Percentiles rank a stretch among this genome's conserved stretches.
Conservation (phyloP, 495 filamentous ascomycete species). For the Podospora australis region DNA sequence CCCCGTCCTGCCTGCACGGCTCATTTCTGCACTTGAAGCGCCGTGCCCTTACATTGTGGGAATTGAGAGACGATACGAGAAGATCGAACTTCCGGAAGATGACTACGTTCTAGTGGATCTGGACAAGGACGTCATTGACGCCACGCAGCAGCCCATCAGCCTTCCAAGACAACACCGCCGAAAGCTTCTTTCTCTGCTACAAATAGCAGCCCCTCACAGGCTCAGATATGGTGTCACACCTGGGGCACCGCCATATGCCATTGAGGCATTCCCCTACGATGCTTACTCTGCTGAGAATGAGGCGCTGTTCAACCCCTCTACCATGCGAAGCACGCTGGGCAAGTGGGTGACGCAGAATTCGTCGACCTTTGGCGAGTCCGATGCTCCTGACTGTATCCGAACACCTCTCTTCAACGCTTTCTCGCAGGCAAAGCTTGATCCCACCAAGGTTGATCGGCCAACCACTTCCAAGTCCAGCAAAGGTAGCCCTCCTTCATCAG, state of each 20-base stretch:
- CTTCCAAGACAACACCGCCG: slow-evolving; percentile 84
- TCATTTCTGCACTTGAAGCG: slow-evolving; percentile 85
- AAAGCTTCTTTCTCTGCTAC: slow-evolving; percentile 82
- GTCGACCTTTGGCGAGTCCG: slow-evolving; percentile 68
- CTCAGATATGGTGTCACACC: slow-evolving; percentile 76
- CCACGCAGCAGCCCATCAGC: slow-evolving; percentile 61
- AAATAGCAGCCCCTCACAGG: slow-evolving; percentile 85
- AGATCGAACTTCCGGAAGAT: slow-evolving; percentile 86
- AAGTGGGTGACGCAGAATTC: slow-evolving; percentile 87
- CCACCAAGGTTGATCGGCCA: slow-evolving; percentile 63
- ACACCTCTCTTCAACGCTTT: slow-evolving; percentile 82
- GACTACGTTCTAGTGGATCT: slow-evolving; percentile 94
- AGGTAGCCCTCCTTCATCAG: slow-evolving; percentile 74
- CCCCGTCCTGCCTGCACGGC: slow-evolving; percentile 77
- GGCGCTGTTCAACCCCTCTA: slow-evolving; percentile 63
- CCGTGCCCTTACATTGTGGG: slow-evolving; percentile 97
- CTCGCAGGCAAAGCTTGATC: slow-evolving; percentile 64
- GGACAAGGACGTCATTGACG: slow-evolving; percentile 82
- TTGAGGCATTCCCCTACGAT: slow-evolving; percentile 87
- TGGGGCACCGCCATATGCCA: slow-evolving; percentile 87
- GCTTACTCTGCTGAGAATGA: slow-evolving; percentile 81
- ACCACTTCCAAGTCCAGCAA: slow-evolving; percentile 72
- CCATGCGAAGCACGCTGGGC: slow-evolving; percentile 64
- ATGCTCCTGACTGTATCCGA: slow-evolving; percentile 41
- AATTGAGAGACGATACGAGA: slow-evolving; percentile 89